Conservation (phyloP, 2,329 filamentous ascomycete genomes). For the Chalara sp. region DNA sequence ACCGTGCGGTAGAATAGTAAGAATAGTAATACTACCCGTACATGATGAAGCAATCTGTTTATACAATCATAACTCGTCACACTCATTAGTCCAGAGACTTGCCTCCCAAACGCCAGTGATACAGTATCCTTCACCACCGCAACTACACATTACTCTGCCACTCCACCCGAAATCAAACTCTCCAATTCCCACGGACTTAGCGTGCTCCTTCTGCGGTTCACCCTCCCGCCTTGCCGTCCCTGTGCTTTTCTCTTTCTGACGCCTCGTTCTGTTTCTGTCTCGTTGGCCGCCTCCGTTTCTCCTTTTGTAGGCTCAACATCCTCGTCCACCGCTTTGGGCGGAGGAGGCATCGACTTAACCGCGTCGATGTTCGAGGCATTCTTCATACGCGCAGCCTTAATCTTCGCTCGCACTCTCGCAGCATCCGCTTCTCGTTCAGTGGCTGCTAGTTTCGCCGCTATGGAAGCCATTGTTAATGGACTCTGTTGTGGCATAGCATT, state of each 20-base stretch:
- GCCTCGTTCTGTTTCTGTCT: constrained; percentile 5
- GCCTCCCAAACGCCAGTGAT: background rate
- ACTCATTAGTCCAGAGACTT: background rate
- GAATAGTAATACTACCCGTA: no score
- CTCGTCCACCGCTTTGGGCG: constrained; percentile 12
- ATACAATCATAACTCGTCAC: background rate
- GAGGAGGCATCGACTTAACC: constrained; percentile 26
- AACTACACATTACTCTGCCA: constrained; percentile 2
- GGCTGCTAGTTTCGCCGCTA: constrained; percentile 57
- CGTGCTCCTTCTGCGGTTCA: constrained; percentile 64
- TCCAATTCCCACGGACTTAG: constrained; percentile 70
- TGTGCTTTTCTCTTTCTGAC: constrained; percentile 34
- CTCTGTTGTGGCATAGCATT: constrained; percentile 38
- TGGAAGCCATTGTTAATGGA: constrained; percentile 53
- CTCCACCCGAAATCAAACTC: constrained; percentile 46
- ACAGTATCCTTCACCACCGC: background rate
- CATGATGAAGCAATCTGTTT: background rate
- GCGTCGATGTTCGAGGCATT: constrained; percentile 8
- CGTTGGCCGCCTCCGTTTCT: background rate
- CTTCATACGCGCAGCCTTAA: constrained; percentile 44
- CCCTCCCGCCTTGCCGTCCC: constrained; percentile 31
- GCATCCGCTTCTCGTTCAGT: constrained; percentile 59
- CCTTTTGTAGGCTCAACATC: constrained; percentile 8
- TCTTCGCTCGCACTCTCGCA: constrained; percentile 54
- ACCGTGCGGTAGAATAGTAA: no score